phyloP scores from a whole-genome alignment of 192 early-diverging fungal genomes.

The Backusella circina region DNA sequence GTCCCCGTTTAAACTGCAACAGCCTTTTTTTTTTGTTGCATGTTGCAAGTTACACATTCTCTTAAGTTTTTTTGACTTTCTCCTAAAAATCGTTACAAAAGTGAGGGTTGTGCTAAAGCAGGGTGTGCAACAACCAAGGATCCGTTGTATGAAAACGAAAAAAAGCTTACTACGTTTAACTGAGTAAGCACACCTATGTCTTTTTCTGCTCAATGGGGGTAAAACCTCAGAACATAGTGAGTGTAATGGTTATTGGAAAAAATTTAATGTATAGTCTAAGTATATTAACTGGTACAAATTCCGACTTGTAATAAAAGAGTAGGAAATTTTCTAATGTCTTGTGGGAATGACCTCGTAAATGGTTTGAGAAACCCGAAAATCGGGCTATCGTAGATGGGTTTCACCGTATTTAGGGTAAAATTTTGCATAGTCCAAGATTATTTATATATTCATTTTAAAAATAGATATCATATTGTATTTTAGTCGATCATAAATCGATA shows the following conservation, averaged over 20 bases:
- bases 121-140: too few species aligned
- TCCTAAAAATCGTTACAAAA: too few species aligned
- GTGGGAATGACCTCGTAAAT: neutral
- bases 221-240: neutral
- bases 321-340: neutral
- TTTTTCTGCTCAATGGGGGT: neutral
- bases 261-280: neutral
- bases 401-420: neutral
- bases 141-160: too few species aligned
- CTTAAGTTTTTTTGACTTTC: too few species aligned
- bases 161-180: neutral
- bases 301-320: neutral
- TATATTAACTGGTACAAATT: too few species aligned
- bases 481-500: too few species aligned
- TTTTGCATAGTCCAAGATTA: neutral
- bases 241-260: neutral
- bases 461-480: too few species aligned
- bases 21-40: too few species aligned
- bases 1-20: too few species aligned
- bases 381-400: neutral
- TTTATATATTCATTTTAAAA: too few species aligned
- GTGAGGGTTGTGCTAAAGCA: too few species aligned
- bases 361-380: neutral
- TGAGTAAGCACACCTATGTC: neutral
- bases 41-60: too few species aligned